Base-by-base conservation (phyloP, 2,329 filamentous ascomycete genomes). In the Penicillium capsulatum region DNA sequence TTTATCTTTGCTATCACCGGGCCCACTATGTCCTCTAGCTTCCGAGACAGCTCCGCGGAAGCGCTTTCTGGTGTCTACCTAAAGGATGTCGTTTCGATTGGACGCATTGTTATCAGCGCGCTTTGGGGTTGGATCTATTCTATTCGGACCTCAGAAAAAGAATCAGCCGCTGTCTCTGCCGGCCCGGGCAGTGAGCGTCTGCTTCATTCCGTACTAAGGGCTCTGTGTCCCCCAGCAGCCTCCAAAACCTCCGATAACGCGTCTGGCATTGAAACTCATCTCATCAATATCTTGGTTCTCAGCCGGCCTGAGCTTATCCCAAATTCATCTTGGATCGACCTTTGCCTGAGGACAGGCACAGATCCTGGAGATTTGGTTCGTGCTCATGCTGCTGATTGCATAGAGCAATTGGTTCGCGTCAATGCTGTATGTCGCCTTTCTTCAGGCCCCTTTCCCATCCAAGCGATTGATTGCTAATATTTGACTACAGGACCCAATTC, bases 271-370 rank as follows among this genome's bases (percentile, higher is more conserved):
- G 79, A 86, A 51, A 64, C 69, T 16, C 88, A 95, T 60, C 80
- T 94, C 53, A 79, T 89, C 48, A 77, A 79, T 4, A 68, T 96
- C 3, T 70, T 95, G 13, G 81, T 95, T 13, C 72, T 98, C 17
- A 84, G 85, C 40, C 84, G 87, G 16, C 74, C 81, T 14, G 82
- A 90, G 44, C 69, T 98, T 24, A 77, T 97, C 42, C 83, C 88
- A 0, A 78, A 79, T 43, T 75, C 81, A 14, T 86, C 79, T 45
- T 98, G 94, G 94, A 97, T 98, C 56, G 83, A 92, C 29, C 69
- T 89, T 3, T 94, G 87, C 57, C 74, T 97, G 39, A 80, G 80
- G 44, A 83, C 85, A 50, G 83, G 83, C 9, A 71, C 88, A 9
- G 92, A 98, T 62, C 92, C 92, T 4, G 91, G 90, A 13, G 71